Percentiles rank a stretch among this genome's conserved stretches.
phyloP scores from a whole-genome alignment of 192 early-diverging fungal species.

The Helicostylum pulchrum region DNA sequence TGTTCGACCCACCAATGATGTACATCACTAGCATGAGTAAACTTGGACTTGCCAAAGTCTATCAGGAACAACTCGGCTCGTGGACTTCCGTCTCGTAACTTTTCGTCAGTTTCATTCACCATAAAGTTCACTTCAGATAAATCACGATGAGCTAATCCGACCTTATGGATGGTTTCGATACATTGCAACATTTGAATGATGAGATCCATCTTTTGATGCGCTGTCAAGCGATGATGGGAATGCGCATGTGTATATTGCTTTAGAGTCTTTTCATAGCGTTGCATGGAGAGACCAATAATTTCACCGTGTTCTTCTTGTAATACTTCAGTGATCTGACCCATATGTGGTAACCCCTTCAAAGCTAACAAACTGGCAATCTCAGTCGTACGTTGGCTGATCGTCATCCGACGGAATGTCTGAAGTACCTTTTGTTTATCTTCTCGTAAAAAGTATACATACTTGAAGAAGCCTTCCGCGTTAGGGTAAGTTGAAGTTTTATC shows the following conservation, averaged over 20 bases:
- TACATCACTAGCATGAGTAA: slow-evolving; percentile 43
- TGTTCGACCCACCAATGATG: slow-evolving; percentile 41
- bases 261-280: slow-evolving; percentile 50
- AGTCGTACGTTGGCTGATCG: slow-evolving; percentile 43
- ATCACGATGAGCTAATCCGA: slow-evolving; percentile 57
- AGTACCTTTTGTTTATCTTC: slow-evolving; percentile 39
- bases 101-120: slow-evolving; percentile 43
- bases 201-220: slow-evolving; percentile 50
- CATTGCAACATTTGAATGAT: slow-evolving; percentile 50
- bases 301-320: slow-evolving; percentile 45
- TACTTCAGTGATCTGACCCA: slow-evolving; percentile 53
- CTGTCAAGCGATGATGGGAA: slow-evolving; percentile 45
- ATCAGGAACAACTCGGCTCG: slow-evolving; percentile 48
- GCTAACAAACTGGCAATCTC: slow-evolving; percentile 52
- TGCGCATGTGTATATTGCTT: slow-evolving; percentile 52
- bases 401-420: slow-evolving; percentile 57
- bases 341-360: slow-evolving; percentile 34
- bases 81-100: slow-evolving; percentile 44
- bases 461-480: slow-evolving; percentile 53
- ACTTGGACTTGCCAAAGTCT: slow-evolving; percentile 60
- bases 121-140: slow-evolving; percentile 62
- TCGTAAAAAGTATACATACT: slow-evolving; percentile 50
- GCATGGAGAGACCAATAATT: slow-evolving; percentile 55
- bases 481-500: slow-evolving; percentile 20
- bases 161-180: slow-evolving; percentile 44